Base-by-base conservation (phyloP, 2,329 filamentous ascomycete genomes). In the Penicillium occitanis region DNA sequence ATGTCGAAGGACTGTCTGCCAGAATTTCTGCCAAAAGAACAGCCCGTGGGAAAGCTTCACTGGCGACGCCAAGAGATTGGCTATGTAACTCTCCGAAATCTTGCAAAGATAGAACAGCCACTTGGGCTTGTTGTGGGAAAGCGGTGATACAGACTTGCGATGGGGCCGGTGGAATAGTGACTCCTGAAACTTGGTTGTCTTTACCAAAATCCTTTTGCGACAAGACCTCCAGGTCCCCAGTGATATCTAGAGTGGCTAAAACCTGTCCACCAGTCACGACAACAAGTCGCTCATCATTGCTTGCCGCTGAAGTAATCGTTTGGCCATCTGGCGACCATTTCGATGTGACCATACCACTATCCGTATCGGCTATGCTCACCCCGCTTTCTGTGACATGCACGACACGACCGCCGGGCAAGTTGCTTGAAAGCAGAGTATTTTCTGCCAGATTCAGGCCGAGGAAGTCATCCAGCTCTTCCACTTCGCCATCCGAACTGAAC, bases 391-490 rank as follows among this genome's bases (percentile, higher is more conserved):
- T 96, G 30, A 97, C 88, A 73, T 97, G 93, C 1, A 97, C 79
- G 8, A 95, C 75, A 61, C 86, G 84, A 0, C 85, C 86, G 63
- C 84, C 82, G 0, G 87, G 80, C 6, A 95, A 72, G 71, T 91
- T 93, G 46, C 83, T 80, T 1, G 88, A 89, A 44, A 92, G 77
- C 1, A 99, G 79, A 0, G 94, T 97, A 66, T 86, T 87, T 65
- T 88, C 84, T 25, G 86, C 81, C n/a, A 97, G 79, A 2, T 82
- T 77, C 68, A 97, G 82, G 0, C 91, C 91, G 22, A 87, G 82
- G 70, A 93, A 93, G 0, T 85, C 81, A n/a, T 91, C 89, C 2
- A 96, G 78, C 77, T 99, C 95, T 77, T 98, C 94, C 22, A 97
- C 90, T 35, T 90, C 90, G 0, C 92, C 93, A 11, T 89, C 84